A percentile compares a stretch with the other conserved stretches of the same genome.
Evolutionary conservation across 2,329 filamentous ascomycete genomes (phyloP).

Genomic region (Trichoderma gracile): DNA sequence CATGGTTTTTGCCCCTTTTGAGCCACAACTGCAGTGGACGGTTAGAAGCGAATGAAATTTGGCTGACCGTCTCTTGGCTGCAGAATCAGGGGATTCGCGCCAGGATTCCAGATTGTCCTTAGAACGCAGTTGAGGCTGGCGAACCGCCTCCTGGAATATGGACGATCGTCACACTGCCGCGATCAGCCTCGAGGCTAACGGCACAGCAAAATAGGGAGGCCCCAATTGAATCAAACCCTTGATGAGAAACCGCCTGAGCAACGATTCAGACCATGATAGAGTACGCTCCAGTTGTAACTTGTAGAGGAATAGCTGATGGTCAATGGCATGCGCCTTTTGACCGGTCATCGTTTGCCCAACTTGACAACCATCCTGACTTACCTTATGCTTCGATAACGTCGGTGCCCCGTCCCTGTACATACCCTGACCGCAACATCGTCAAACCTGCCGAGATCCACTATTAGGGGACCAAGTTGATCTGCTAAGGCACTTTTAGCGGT

Average conservation of each 20-base stretch:
- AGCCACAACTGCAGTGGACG: not conserved
- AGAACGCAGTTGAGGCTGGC: no score
- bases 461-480: conserved; percentile 18
- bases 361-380: not conserved
- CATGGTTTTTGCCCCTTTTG: conserved; percentile 12
- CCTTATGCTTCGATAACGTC: not conserved
- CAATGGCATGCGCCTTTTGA: no score
- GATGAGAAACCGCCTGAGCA: no score
- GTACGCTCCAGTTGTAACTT: no score
- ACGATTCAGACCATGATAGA: no score
- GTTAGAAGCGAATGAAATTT: not conserved
- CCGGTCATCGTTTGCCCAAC: no score
- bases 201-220: no score
- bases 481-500: not conserved
- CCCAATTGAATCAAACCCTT: no score
- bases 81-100: not conserved
- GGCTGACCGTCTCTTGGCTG: not conserved
- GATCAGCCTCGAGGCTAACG: no score
- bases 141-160: no score
- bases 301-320: no score
- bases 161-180: no score
- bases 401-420: conserved; percentile 2
- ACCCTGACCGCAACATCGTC: conserved; percentile 19
- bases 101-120: not conserved
- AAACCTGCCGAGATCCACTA: conserved; percentile 7